Conservation (phyloP, 139 green algal species). For the Chlorella vulgaris region DNA sequence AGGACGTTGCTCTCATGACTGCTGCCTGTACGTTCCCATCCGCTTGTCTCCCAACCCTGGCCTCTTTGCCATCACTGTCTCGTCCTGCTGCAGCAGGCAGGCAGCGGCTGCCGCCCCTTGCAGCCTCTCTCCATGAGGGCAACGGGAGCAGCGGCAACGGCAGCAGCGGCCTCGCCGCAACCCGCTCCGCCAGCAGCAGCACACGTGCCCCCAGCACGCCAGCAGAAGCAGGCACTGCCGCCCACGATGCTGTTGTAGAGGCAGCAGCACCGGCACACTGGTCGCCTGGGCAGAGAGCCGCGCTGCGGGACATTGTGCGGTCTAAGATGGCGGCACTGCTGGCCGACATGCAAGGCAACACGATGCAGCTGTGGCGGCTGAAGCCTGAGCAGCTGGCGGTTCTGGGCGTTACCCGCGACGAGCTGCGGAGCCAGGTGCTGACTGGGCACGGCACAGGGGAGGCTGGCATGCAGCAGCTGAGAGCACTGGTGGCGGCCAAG, state of each 20-base stretch:
- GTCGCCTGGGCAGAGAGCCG: not conserved
- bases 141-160: not conserved
- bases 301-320: not conserved
- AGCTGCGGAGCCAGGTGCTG: conserved; percentile 11
- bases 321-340: not conserved
- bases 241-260: not conserved
- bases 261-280: not conserved
- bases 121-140: not conserved
- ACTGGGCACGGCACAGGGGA: not conserved
- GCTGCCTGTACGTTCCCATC: no score
- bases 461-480: not conserved
- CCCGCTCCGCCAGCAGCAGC: not conserved
- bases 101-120: not conserved
- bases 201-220: not conserved
- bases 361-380: not conserved
- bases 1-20: no score
- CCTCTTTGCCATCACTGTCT: no score
- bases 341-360: not conserved
- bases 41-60: no score
- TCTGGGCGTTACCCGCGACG: not conserved
- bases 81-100: not conserved
- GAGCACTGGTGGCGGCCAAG: not conserved
- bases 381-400: not conserved
- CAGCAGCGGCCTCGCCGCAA: not conserved
- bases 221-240: not conserved